Conservation (phyloP, 306 rosid genomes). For the Datisca glomerata region DNA sequence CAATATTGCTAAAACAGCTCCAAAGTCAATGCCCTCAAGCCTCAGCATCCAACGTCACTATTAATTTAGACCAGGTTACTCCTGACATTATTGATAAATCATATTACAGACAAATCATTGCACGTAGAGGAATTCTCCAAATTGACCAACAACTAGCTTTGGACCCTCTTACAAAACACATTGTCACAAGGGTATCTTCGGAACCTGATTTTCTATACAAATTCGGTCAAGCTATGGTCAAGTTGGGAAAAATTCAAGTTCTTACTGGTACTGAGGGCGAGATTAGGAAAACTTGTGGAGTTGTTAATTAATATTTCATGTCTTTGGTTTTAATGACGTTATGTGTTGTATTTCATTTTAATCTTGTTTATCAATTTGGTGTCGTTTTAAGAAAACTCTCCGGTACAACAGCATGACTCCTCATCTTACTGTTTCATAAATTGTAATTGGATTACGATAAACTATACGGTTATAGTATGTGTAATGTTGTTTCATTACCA, state of each 20-base stretch:
- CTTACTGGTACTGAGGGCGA: conserved; percentile 13
- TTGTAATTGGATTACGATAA: no score
- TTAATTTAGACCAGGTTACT: conserved; percentile 18
- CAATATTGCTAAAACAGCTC: background rate
- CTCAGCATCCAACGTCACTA: background rate
- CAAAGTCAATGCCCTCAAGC: conserved; percentile 9
- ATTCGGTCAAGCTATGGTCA: conserved; percentile 29
- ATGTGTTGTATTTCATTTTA: no score
- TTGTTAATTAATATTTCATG: conserved; percentile 4
- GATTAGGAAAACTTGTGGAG: conserved; percentile 21
- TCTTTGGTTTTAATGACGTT: no score
- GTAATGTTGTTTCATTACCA: no score
- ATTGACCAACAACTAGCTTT: conserved; percentile 25
- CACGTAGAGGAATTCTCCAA: conserved; percentile 19
- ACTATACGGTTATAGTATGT: no score
- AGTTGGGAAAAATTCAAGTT: conserved; percentile 22
- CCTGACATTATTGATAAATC: conserved; percentile 14
- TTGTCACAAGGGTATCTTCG: background rate
- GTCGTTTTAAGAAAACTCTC: no score
- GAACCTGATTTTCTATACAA: background rate
- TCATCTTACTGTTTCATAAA: no score
- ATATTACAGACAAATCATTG: conserved; percentile 9
- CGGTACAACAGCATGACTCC: no score
- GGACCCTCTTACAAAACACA: conserved; percentile 1
- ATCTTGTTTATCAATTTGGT: no score